A percentile compares a stretch with the other conserved stretches of the same genome.
These are phyloP conservation scores for Phytophthora colocasiae DNA, from an alignment of 352 stramenopile genomes.

Conservation along the genomic window DNA sequence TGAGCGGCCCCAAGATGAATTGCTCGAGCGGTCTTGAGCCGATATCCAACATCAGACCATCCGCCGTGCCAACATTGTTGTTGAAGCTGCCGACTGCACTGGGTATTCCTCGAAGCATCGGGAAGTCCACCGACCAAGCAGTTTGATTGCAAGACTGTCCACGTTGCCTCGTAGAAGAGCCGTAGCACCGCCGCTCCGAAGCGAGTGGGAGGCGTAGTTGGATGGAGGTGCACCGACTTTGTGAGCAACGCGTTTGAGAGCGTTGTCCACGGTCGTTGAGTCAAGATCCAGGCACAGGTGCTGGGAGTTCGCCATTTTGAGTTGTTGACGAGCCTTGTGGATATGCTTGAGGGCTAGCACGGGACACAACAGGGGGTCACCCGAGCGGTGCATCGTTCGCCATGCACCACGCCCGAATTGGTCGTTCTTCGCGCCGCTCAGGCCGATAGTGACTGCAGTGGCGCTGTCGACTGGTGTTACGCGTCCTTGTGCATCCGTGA, in stretches of 20 bases:
- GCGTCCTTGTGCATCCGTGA: conserved; percentile 1
- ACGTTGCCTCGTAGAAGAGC: background rate
- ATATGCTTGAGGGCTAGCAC: background rate
- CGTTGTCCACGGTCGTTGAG: background rate
- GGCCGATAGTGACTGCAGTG: conserved; percentile 5
- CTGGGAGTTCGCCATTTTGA: background rate
- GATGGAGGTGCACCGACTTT: background rate
- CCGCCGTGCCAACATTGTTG: background rate
- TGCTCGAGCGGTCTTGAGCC: background rate
- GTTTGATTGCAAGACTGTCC: background rate
- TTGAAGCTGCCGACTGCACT: background rate
- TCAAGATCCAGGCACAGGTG: background rate
- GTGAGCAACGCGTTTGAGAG: background rate
- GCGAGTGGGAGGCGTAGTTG: background rate
- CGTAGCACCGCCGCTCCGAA: background rate
- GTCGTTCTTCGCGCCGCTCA: conserved; percentile 11
- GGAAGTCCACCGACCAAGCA: background rate
- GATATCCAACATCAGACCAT: background rate
- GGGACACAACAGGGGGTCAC: conserved; percentile 5
- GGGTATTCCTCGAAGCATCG: background rate
- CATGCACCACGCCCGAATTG: conserved; percentile 12
- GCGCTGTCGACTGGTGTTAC: background rate
- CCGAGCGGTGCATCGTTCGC: conserved; percentile 10
- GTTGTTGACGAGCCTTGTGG: background rate
- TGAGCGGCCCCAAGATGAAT: background rate